Conservation (phyloP, 768 basidiomycete species). For the Tylopilus cervinicoccineus region DNA sequence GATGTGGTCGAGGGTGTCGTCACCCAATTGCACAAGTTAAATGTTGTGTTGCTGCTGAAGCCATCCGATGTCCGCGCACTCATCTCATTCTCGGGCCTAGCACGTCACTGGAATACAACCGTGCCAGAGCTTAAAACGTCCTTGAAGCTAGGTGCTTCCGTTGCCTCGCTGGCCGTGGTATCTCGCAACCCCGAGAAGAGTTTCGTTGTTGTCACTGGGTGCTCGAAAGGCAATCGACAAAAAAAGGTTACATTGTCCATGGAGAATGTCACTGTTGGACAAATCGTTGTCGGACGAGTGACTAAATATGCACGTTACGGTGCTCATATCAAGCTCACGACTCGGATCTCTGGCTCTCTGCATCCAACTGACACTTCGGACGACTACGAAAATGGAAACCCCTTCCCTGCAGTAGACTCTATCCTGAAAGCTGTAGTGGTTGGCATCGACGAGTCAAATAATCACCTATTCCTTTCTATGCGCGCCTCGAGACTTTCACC, state of each 20-base stretch:
- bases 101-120: constrained; percentile 68
- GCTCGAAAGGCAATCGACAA: constrained; percentile 53
- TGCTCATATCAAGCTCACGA: constrained; percentile 70
- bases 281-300: constrained; percentile 78
- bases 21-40: constrained; percentile 82
- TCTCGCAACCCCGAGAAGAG: constrained; percentile 83
- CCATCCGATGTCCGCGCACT: constrained; percentile 72
- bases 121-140: constrained; percentile 59
- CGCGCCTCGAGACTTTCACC: constrained; percentile 68
- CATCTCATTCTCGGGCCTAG: constrained; percentile 83
- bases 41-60: constrained; percentile 69
- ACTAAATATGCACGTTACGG: constrained; percentile 69
- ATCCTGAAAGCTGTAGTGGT: constrained; percentile 71
- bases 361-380: constrained; percentile 82
- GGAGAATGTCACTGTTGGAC: constrained; percentile 66
- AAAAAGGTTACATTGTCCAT: constrained; percentile 54
- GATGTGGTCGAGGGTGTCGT: constrained; percentile 66
- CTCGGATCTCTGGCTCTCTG: constrained; percentile 68
- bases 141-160: constrained; percentile 63
- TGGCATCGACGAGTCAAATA: constrained; percentile 58
- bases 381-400: constrained; percentile 58
- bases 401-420: constrained; percentile 60
- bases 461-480: constrained; percentile 75
- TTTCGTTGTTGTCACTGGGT: constrained; percentile 79
- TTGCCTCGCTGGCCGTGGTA: constrained; percentile 83